Evolutionary conservation across 768 basidiomycete genomes (phyloP).

Genomic region (Pluteus cervinus): DNA sequence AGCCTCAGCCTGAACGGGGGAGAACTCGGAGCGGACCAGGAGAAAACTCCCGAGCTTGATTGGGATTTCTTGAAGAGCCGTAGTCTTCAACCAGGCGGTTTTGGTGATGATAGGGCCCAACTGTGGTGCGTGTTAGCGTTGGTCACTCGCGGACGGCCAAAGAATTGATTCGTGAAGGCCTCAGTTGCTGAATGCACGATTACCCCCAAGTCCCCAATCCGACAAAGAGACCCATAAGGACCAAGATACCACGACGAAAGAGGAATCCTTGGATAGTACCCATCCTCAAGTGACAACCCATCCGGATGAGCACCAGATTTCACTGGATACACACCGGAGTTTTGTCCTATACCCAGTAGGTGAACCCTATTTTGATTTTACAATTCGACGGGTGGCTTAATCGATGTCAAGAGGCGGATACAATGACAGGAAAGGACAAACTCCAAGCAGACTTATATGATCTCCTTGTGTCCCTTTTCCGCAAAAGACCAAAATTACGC

Average conservation of each 20-base stretch:
- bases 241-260: slow-evolving; percentile 4
- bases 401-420: slow-evolving; percentile 10
- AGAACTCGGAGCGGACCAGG: background rate
- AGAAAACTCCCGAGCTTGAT: slow-evolving; percentile 15
- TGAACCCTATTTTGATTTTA: slow-evolving; percentile 27
- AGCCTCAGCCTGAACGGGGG: no score
- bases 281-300: slow-evolving; percentile 30
- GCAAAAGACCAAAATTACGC: slow-evolving; percentile 61
- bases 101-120: slow-evolving; percentile 45
- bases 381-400: background rate
- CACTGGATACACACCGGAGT: slow-evolving; percentile 85
- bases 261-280: slow-evolving; percentile 1
- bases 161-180: slow-evolving; percentile 12
- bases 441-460: slow-evolving; percentile 64
- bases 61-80: slow-evolving; percentile 41
- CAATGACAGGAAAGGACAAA: slow-evolving; percentile 34
- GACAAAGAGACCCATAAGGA: slow-evolving; percentile 5
- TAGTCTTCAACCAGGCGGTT: slow-evolving; percentile 58
- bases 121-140: slow-evolving; percentile 44
- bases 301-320: slow-evolving; percentile 81
- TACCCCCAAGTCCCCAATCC: background rate
- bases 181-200: slow-evolving; percentile 18
- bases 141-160: background rate
- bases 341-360: slow-evolving; percentile 93
- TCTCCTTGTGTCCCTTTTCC: slow-evolving; percentile 71